Percentiles rank a stretch among this genome's conserved stretches.
Conservation (phyloP, 2,329 filamentous ascomycete genomes). For the Pseudofabraea citricarpa region DNA sequence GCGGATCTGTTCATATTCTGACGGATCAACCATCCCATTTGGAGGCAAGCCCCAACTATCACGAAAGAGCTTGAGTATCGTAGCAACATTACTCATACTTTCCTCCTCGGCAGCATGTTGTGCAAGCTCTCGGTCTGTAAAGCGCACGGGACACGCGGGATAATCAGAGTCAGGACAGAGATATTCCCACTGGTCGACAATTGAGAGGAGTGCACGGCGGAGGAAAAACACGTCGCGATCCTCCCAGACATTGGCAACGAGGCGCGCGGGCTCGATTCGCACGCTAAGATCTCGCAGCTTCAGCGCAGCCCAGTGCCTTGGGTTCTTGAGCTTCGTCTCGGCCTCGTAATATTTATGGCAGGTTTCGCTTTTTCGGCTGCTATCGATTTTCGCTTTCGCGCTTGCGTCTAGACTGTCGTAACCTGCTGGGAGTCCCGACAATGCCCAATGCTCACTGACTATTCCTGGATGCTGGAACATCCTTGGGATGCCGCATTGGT, state of each 20-base stretch:
- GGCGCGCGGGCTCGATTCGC: conserved; percentile 2
- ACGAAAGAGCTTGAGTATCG: conserved; percentile 10
- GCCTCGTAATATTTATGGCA: conserved; percentile 1
- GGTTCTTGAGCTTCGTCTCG: conserved; percentile 2
- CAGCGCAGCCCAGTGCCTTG: conserved; percentile 6
- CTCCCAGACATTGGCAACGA: conserved; percentile 9
- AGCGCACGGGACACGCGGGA: conserved; percentile 10
- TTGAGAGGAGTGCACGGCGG: conserved; percentile 7
- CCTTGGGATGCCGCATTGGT: conserved; percentile 10
- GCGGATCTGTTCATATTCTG: conserved; percentile 9
- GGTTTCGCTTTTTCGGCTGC: no score
- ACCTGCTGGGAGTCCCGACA: no score
- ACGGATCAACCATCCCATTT: conserved; percentile 8
- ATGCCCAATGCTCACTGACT: conserved; percentile 3
- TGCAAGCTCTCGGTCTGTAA: conserved; percentile 10
- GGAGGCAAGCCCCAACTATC: conserved; percentile 9
- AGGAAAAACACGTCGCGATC: conserved; percentile 8
- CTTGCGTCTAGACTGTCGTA: no score
- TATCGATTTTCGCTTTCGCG: no score
- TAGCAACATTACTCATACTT: conserved; percentile 7
- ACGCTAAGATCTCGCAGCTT: conserved; percentile 5
- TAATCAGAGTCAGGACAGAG: conserved; percentile 5
- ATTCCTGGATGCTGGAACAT: conserved; percentile 10
- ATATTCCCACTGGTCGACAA: conserved; percentile 4
- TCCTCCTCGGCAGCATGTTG: conserved; percentile 7